These are phyloP conservation scores for Gossypium trilobum DNA, from an alignment of 441 rosid species.

Conservation along the genomic window DNA sequence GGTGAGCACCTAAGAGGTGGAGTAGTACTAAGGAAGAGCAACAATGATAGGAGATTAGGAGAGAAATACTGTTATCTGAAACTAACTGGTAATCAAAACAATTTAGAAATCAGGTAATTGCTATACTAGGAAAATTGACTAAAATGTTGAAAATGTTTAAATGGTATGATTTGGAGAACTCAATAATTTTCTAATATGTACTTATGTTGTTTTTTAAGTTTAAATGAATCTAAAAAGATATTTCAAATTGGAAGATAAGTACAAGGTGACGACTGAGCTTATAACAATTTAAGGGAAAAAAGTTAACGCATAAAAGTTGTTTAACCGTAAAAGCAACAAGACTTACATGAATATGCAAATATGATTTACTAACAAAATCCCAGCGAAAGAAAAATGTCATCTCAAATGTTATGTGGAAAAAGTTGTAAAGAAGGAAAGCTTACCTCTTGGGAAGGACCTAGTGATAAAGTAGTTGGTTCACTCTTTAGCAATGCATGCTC, in stretches of 20 bases:
- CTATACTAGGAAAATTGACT: background rate
- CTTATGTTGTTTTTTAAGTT: background rate
- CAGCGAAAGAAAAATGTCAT: background rate
- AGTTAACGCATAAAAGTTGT: background rate
- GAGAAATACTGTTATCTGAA: background rate
- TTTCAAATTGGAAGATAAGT: background rate
- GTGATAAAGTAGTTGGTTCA: slow-evolving; percentile 38
- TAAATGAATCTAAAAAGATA: slow-evolving; percentile 1
- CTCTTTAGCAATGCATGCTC: slow-evolving; percentile 51
- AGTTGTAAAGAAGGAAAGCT: slow-evolving; percentile 9
- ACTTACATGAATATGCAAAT: background rate
- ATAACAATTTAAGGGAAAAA: background rate
- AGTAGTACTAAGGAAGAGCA: background rate
- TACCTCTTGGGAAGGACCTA: slow-evolving; percentile 77
- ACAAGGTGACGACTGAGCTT: background rate
- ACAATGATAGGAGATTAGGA: background rate
- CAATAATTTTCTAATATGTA: background rate
- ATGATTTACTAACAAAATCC: background rate
- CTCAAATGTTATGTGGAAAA: background rate
- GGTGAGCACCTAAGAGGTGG: background rate
- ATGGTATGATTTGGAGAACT: background rate
- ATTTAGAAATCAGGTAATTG: background rate
- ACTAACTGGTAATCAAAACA: background rate
- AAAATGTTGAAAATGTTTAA: background rate
- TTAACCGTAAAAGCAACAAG: background rate